Evolutionary conservation across 83 land plant genomes (phyloP).

Genomic region (Diphasiastrum complanatum): DNA sequence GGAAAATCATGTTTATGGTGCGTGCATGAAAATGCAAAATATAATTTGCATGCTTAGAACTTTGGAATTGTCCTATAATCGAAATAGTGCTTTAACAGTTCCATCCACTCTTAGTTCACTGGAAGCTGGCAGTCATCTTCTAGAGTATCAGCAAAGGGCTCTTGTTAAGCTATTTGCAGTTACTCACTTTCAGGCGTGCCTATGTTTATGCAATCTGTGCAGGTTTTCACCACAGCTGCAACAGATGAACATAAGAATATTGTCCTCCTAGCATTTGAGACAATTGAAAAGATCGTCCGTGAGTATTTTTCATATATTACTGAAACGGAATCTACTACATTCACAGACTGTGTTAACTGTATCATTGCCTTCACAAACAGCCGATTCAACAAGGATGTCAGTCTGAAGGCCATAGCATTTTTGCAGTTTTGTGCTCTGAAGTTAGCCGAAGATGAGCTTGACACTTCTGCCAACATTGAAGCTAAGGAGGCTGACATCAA

Average conservation of each 20-base stretch:
- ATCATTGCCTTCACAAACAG: slow-evolving; percentile 94
- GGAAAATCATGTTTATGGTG: slow-evolving; percentile 99
- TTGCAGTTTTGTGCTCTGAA: slow-evolving; percentile 89
- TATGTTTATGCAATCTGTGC: too few relatives aligned
- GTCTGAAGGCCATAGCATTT: slow-evolving; percentile 92
- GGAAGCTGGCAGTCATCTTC: too few relatives aligned
- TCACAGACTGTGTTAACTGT: slow-evolving; percentile 98
- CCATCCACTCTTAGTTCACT: too few relatives aligned
- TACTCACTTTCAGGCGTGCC: slow-evolving; percentile 2
- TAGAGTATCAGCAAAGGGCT: too few relatives aligned
- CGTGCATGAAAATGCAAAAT: too few relatives aligned
- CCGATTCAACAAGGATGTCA: slow-evolving; percentile 90
- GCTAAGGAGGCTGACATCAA: slow-evolving; percentile 41
- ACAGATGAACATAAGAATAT: slow-evolving; percentile 96
- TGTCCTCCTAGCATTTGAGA: slow-evolving; percentile 94
- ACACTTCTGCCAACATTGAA: slow-evolving; percentile 43
- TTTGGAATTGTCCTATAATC: too few relatives aligned
- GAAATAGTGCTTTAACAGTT: too few relatives aligned
- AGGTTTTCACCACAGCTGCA: slow-evolving; percentile 99
- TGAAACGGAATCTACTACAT: slow-evolving; percentile 94
- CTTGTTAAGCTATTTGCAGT: too few relatives aligned
- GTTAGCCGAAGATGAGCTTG: slow-evolving; percentile 95
- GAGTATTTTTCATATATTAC: slow-evolving; percentile 98
- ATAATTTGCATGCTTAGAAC: too few relatives aligned
- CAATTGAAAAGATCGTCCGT: slow-evolving; percentile 94